Evolutionary conservation across 345 rosid species (phyloP).

Genomic region (Populus deltoides): DNA sequence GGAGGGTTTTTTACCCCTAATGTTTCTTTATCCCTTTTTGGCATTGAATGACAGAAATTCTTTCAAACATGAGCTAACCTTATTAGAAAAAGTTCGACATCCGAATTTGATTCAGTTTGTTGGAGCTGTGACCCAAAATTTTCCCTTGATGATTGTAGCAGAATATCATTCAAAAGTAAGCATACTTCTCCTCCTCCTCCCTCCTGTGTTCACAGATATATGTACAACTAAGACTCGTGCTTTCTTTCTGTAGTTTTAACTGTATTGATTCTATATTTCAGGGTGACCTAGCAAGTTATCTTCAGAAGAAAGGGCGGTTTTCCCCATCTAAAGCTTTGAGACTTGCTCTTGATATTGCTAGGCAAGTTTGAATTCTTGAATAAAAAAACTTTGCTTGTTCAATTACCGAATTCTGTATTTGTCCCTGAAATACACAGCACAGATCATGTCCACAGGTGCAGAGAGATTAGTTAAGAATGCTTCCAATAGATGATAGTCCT

Average conservation of each 20-base stretch:
- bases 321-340: conserved; percentile 74
- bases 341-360: conserved; percentile 87
- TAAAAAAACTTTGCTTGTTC: neutral
- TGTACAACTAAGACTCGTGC: neutral
- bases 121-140: conserved; percentile 96
- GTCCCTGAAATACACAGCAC: neutral
- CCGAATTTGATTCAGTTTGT: conserved; percentile 97
- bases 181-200: conserved; percentile 5
- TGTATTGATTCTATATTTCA: conserved; percentile 29
- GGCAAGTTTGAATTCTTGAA: conserved; percentile 42
- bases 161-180: conserved; percentile 86
- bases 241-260: neutral
- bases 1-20: neutral
- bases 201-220: neutral
- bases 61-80: conserved; percentile 76
- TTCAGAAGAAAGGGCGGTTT: conserved; percentile 86
- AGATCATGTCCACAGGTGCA: neutral
- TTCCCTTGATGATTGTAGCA: conserved; percentile 93
- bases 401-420: neutral
- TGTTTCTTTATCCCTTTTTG: conserved; percentile 8
- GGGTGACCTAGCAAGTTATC: conserved; percentile 84
- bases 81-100: conserved; percentile 86
- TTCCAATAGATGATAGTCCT: neutral
- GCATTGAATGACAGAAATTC: conserved; percentile 52
- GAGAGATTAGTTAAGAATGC: neutral